Percentiles rank a stretch among this genome's conserved stretches.
These are phyloP conservation scores for Panellus pusillus DNA, from an alignment of 768 basidiomycete species.

Conservation along the genomic window DNA sequence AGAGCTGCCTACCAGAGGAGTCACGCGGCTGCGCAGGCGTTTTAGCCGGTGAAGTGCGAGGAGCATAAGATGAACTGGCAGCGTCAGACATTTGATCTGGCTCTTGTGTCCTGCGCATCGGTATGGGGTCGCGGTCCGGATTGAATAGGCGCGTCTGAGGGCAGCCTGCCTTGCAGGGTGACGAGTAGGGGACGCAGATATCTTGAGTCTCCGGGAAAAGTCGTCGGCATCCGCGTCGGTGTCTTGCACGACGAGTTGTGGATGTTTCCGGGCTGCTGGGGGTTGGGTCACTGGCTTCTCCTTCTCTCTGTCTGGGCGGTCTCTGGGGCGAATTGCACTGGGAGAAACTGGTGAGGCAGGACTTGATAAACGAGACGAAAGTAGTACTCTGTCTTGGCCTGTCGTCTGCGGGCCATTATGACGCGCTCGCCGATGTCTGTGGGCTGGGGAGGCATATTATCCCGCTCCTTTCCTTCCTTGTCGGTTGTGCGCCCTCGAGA, in stretches of 20 bases:
- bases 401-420: slow-evolving; percentile 62
- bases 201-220: slow-evolving; percentile 70
- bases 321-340: slow-evolving; percentile 48
- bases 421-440: slow-evolving; percentile 59
- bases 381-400: slow-evolving; percentile 53
- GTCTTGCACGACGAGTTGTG: slow-evolving; percentile 34
- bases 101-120: slow-evolving; percentile 60
- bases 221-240: slow-evolving; percentile 67
- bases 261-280: slow-evolving; percentile 35
- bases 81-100: slow-evolving; percentile 65
- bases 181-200: slow-evolving; percentile 52
- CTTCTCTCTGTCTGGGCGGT: slow-evolving; percentile 43
- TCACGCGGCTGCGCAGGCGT: slow-evolving; percentile 30
- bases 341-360: slow-evolving; percentile 13
- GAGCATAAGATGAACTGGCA: slow-evolving; percentile 51
- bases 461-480: slow-evolving; percentile 46
- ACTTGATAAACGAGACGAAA: neutral
- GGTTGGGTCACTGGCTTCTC: slow-evolving; percentile 29
- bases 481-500: slow-evolving; percentile 23
- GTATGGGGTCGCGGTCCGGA: slow-evolving; percentile 68
- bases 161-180: slow-evolving; percentile 35
- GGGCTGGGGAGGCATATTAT: slow-evolving; percentile 34
- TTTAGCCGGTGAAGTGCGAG: slow-evolving; percentile 31
- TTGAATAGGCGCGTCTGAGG: slow-evolving; percentile 60
- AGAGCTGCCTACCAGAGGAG: slow-evolving; percentile 59